Conservation (phyloP, 1,284 basidiomycete species). For the Cutaneotrichosporon arboriforme region DNA sequence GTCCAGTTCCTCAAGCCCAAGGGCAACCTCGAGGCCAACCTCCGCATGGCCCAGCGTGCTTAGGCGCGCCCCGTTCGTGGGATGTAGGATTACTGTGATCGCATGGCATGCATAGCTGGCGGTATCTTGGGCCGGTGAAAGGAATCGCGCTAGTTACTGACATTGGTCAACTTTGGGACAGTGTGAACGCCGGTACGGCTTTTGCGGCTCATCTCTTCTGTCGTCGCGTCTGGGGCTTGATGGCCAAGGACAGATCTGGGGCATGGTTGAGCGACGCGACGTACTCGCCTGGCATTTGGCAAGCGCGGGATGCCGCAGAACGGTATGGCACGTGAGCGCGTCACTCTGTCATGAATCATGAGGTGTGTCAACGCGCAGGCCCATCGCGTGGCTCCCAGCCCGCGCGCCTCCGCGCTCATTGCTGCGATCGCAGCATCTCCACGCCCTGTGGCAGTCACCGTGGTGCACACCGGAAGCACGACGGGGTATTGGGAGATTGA, state of each 20-base stretch:
- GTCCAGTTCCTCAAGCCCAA: constrained; percentile 80
- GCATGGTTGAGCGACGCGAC: not conserved
- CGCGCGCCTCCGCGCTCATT: too few species aligned
- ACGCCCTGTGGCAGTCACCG: not conserved
- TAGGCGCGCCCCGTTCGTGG: constrained; percentile 26
- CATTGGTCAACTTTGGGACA: too few species aligned
- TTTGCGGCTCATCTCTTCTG: not conserved
- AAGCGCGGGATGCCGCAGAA: not conserved
- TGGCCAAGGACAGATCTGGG: too few species aligned
- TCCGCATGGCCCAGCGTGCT: constrained; percentile 74
- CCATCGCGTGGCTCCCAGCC: too few species aligned
- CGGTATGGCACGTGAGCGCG: not conserved
- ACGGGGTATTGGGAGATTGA: too few species aligned
- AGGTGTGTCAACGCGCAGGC: too few species aligned
- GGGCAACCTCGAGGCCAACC: constrained; percentile 76
- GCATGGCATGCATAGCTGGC: constrained; percentile 22
- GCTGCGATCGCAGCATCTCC: too few species aligned
- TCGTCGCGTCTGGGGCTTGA: too few species aligned
- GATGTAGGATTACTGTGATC: constrained; percentile 16
- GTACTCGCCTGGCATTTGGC: not conserved
- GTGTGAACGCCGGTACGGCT: not conserved
- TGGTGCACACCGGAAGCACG: not conserved
- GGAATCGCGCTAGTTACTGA: too few species aligned
- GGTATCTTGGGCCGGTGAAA: constrained; percentile 1
- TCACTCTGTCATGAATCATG: not conserved